These are phyloP conservation scores for Fagus sylvatica DNA, from an alignment of 306 rosid genomes.

Conservation along the genomic window DNA sequence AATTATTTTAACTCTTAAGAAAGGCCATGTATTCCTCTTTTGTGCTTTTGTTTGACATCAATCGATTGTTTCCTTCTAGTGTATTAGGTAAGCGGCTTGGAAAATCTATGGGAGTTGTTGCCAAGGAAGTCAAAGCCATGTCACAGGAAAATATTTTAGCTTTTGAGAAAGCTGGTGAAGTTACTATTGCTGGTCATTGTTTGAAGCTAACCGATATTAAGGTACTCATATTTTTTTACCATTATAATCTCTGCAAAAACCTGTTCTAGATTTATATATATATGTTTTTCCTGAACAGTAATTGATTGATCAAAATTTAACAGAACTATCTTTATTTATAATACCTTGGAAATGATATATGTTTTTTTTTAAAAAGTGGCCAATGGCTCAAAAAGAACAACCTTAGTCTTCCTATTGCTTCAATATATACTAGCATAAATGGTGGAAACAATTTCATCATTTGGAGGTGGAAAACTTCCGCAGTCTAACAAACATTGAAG, in stretches of 20 bases:
- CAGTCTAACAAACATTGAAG: not conserved
- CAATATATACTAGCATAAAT: not conserved
- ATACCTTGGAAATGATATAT: not conserved
- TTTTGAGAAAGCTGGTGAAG: slow-evolving; percentile 82
- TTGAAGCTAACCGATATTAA: slow-evolving; percentile 79
- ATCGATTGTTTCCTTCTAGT: slow-evolving; percentile 38
- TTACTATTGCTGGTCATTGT: slow-evolving; percentile 67
- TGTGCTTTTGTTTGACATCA: slow-evolving; percentile 16
- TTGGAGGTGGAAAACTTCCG: not conserved
- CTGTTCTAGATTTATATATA: not conserved
- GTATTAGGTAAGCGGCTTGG: slow-evolving; percentile 89
- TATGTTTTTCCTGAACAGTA: not conserved
- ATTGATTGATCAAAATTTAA: not conserved
- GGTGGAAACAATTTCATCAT: not conserved
- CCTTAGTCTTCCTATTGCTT: not conserved
- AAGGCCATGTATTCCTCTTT: not conserved
- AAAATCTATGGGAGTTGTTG: slow-evolving; percentile 79
- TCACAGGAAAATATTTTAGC: slow-evolving; percentile 82
- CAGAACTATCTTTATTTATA: not conserved
- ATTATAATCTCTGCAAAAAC: not conserved
- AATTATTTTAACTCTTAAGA: slow-evolving; percentile 15
- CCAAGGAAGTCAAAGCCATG: slow-evolving; percentile 84
- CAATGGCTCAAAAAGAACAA: not conserved
- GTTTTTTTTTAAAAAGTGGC: not conserved
- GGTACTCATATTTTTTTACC: slow-evolving; percentile 44